Percentiles rank a stretch among this genome's conserved stretches.
These are phyloP conservation scores for Tetrahymena borealis DNA, from an alignment of 73 alveolate species.

Conservation along the genomic window DNA sequence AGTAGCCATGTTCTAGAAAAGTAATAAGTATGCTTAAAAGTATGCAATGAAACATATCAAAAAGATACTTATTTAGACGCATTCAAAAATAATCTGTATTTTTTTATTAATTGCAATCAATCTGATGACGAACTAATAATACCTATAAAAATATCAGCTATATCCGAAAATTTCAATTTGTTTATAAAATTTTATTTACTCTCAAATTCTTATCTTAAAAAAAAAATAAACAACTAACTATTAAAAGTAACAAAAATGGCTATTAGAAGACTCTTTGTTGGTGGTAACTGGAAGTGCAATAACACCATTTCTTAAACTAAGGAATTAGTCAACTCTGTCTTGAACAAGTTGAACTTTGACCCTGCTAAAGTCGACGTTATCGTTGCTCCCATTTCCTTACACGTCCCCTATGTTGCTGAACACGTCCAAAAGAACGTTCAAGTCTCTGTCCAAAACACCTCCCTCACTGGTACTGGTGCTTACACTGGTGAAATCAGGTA, in stretches of 20 bases:
- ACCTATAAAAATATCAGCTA: background rate
- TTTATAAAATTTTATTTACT: background rate
- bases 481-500: conserved; percentile 94
- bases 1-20: background rate
- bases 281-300: conserved; percentile 97
- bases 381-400: conserved; percentile 69
- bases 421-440: conserved; percentile 39
- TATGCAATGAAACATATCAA: background rate
- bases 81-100: background rate
- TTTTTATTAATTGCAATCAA: background rate
- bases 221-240: background rate
- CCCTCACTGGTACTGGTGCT: conserved; percentile 88
- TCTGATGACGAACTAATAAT: background rate
- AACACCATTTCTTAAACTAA: conserved; percentile 69
- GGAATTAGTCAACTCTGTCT: conserved; percentile 57
- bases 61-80: background rate
- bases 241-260: background rate
- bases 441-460: conserved; percentile 79
- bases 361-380: conserved; percentile 64
- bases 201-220: background rate
- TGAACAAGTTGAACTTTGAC: conserved; percentile 63
- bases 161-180: background rate
- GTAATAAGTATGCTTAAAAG: background rate
- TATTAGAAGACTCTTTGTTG: conserved; percentile 68
- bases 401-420: conserved; percentile 49